Evolutionary conservation across 1,139 yeast species (phyloP).

Genomic region (Scheffersomyces cryptocercus): DNA sequence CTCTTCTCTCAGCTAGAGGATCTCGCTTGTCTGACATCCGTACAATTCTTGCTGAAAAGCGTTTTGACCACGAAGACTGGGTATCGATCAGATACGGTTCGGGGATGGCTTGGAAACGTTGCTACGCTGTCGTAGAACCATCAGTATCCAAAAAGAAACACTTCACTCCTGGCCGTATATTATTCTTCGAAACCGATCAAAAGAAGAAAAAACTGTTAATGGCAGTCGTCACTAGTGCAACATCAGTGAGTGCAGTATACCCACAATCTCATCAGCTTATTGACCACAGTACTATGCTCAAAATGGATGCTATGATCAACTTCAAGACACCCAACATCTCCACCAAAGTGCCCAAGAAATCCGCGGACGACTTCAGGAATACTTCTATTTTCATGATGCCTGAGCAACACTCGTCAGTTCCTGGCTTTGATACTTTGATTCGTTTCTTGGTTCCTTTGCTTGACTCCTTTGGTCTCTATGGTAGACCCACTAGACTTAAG

Average conservation of each 20-base stretch:
- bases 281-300: slow-evolving; percentile 84
- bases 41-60: slow-evolving; percentile 79
- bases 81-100: slow-evolving; percentile 91
- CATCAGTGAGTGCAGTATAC: slow-evolving; percentile 86
- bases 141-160: slow-evolving; percentile 42
- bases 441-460: slow-evolving; percentile 81
- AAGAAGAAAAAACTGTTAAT: slow-evolving; percentile 69
- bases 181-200: slow-evolving; percentile 64
- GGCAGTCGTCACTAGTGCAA: slow-evolving; percentile 75
- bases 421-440: slow-evolving; percentile 91
- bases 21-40: slow-evolving; percentile 82
- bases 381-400: slow-evolving; percentile 95
- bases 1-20: slow-evolving; percentile 85
- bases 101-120: slow-evolving; percentile 97
- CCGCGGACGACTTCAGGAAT: slow-evolving; percentile 58
- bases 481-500: slow-evolving; percentile 84
- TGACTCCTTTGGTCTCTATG: slow-evolving; percentile 86
- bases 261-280: slow-evolving; percentile 82
- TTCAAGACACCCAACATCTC: slow-evolving; percentile 50
- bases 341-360: slow-evolving; percentile 40
- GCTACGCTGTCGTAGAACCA: slow-evolving; percentile 92
- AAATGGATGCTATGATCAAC: slow-evolving; percentile 77
- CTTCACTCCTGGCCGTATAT: slow-evolving; percentile 55
- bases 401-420: slow-evolving; percentile 88
- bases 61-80: slow-evolving; percentile 92